Percentiles rank a stretch among this genome's conserved stretches.
These are phyloP conservation scores for Cystobasidium onofrii DNA, from an alignment of 768 basidiomycete genomes.

Conservation along the genomic window DNA sequence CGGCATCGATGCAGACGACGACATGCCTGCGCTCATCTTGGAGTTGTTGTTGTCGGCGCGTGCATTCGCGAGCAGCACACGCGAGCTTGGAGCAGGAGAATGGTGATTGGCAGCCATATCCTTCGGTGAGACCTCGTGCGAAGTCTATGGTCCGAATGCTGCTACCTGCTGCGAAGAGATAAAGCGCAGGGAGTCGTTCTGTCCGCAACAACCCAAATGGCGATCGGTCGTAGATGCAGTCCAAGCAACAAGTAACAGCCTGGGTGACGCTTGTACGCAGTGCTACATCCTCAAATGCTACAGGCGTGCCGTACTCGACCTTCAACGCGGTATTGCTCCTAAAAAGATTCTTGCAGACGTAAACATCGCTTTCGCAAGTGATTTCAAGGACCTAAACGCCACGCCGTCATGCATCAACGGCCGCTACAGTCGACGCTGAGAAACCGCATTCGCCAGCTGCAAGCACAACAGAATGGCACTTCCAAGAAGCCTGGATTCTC, in stretches of 20 bases:
- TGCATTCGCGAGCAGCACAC: not conserved
- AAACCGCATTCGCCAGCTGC: not conserved
- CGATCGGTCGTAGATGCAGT: too few relatives aligned
- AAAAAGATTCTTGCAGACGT: too few relatives aligned
- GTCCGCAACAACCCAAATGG: too few relatives aligned
- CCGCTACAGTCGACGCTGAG: not conserved
- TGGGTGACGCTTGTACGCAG: too few relatives aligned
- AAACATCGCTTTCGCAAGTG: too few relatives aligned
- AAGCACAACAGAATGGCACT: not conserved
- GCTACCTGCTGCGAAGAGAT: too few relatives aligned
- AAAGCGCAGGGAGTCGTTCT: too few relatives aligned
- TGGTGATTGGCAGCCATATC: not conserved
- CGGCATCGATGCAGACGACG: slow-evolving; percentile 10
- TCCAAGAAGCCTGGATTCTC: not conserved
- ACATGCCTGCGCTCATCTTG: not conserved
- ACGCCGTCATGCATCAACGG: not conserved
- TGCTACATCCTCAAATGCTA: too few relatives aligned
- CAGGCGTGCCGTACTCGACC: too few relatives aligned
- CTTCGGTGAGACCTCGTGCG: not conserved
- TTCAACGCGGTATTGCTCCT: too few relatives aligned
- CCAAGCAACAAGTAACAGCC: too few relatives aligned
- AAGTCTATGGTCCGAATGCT: not conserved
- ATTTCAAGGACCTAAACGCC: not conserved
- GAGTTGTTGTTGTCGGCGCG: slow-evolving; percentile 11
- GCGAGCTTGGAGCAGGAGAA: not conserved